These are phyloP conservation scores for Aspergillus sp. DNA, from an alignment of 2,329 filamentous ascomycete species.

Conservation along the genomic window DNA sequence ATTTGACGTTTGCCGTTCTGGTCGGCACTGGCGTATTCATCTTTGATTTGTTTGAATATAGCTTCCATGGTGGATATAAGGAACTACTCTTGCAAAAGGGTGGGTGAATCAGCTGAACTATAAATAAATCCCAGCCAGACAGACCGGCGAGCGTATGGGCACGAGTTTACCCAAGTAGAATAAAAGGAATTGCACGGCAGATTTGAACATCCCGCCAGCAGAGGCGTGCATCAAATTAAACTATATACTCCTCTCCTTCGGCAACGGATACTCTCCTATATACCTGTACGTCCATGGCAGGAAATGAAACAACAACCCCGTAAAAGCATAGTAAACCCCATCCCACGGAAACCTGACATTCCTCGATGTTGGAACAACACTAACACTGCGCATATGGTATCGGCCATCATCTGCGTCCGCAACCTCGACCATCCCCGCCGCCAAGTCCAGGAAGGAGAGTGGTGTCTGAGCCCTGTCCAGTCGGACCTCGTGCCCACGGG, in stretches of 20 bases:
- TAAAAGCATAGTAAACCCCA: background rate
- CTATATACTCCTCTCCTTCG: too few relatives aligned
- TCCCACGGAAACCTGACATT: background rate
- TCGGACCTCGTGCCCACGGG: constrained; percentile 44
- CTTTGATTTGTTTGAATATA: background rate
- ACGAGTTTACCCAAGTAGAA: background rate
- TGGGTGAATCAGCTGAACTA: background rate
- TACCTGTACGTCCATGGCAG: background rate
- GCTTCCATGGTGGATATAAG: background rate
- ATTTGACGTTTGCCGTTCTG: background rate
- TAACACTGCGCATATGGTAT: constrained; percentile 23
- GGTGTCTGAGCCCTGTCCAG: constrained; percentile 39
- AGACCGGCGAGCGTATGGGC: background rate
- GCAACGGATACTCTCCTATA: background rate
- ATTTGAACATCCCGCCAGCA: too few relatives aligned
- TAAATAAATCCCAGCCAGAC: background rate
- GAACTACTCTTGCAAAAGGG: background rate
- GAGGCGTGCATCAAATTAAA: too few relatives aligned
- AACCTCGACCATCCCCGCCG: constrained; percentile 52
- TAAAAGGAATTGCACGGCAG: too few relatives aligned
- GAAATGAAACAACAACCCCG: background rate
- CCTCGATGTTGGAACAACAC: constrained; percentile 10
- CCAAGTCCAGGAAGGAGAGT: constrained; percentile 47
- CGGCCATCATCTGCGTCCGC: constrained; percentile 35
- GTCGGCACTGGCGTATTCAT: background rate